These are phyloP conservation scores for Globisporangium abappressorium DNA, from an alignment of 352 stramenopile species.

Conservation along the genomic window DNA sequence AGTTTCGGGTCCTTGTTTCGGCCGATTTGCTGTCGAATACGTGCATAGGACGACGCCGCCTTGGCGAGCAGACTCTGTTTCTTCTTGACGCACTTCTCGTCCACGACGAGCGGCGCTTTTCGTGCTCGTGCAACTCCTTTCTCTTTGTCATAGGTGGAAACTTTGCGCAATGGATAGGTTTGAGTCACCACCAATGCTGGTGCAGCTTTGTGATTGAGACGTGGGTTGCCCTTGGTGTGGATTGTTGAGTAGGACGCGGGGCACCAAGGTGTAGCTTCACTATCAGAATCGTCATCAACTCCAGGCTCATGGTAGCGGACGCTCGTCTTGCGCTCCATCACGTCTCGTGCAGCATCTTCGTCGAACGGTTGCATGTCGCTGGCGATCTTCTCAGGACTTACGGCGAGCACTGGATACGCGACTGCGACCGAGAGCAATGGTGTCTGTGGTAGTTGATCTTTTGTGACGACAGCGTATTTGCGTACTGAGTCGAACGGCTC, in stretches of 20 bases:
- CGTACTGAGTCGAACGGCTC: constrained; percentile 40
- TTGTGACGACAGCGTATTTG: constrained; percentile 22
- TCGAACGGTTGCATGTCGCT: constrained; percentile 22
- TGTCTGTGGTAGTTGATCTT: neutral
- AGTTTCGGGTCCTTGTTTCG: constrained; percentile 36
- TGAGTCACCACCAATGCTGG: constrained; percentile 17
- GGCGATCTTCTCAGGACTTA: constrained; percentile 10
- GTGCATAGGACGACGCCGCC: constrained; percentile 24
- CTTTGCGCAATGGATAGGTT: constrained; percentile 26
- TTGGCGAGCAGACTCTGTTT: constrained; percentile 31
- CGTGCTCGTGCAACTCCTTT: constrained; percentile 11
- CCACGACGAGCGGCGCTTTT: constrained; percentile 18
- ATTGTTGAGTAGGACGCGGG: constrained; percentile 32
- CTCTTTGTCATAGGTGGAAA: neutral
- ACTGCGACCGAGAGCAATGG: constrained; percentile 16
- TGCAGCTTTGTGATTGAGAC: neutral
- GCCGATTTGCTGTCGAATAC: constrained; percentile 30
- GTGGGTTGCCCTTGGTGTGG: constrained; percentile 14
- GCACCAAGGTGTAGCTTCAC: constrained; percentile 30
- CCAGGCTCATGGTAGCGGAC: neutral
- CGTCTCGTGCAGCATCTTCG: constrained; percentile 17
- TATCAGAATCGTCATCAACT: neutral
- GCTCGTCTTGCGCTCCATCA: constrained; percentile 21
- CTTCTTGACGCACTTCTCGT: constrained; percentile 26
- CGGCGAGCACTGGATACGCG: constrained; percentile 27